Percentiles rank a stretch among this genome's conserved stretches.
These are phyloP conservation scores for Protomyces pachydermus DNA, from an alignment of 1,139 yeast genomes.

Conservation along the genomic window DNA sequence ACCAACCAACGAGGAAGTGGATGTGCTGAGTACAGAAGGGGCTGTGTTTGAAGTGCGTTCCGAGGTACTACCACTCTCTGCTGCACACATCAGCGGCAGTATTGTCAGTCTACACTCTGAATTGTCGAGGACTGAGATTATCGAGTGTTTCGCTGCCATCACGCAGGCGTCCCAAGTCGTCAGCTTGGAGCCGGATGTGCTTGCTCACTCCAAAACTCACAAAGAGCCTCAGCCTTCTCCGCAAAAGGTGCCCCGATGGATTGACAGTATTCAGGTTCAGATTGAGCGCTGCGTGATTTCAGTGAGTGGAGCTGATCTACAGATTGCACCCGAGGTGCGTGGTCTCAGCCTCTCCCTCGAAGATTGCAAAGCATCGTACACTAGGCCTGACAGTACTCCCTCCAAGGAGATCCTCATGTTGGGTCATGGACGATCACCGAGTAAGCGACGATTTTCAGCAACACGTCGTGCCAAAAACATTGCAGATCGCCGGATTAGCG, in stretches of 20 bases:
- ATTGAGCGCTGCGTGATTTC: not conserved
- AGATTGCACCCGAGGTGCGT: constrained; percentile 22
- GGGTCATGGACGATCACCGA: not conserved
- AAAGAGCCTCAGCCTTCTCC: not conserved
- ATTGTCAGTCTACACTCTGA: constrained; percentile 7
- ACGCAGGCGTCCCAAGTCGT: not conserved
- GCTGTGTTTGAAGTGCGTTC: not conserved
- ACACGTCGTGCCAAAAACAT: not conserved
- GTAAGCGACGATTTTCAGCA: not conserved
- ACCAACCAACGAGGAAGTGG: constrained; percentile 14
- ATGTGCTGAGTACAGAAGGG: not conserved
- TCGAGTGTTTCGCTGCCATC: constrained; percentile 13
- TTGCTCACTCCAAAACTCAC: constrained; percentile 2
- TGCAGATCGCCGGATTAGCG: not conserved
- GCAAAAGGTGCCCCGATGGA: constrained; percentile 1
- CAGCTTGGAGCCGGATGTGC: not conserved
- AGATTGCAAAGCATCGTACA: not conserved
- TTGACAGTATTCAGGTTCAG: not conserved
- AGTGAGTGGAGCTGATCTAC: constrained; percentile 9
- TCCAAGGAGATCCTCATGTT: not conserved
- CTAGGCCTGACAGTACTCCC: not conserved
- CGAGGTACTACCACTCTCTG: not conserved
- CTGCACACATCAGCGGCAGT: not conserved
- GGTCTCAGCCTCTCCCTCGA: constrained; percentile 16
- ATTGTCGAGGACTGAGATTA: constrained; percentile 15